Evolutionary conservation across 2,329 filamentous ascomycete species (phyloP).

Genomic region (Aspergillus sp.): DNA sequence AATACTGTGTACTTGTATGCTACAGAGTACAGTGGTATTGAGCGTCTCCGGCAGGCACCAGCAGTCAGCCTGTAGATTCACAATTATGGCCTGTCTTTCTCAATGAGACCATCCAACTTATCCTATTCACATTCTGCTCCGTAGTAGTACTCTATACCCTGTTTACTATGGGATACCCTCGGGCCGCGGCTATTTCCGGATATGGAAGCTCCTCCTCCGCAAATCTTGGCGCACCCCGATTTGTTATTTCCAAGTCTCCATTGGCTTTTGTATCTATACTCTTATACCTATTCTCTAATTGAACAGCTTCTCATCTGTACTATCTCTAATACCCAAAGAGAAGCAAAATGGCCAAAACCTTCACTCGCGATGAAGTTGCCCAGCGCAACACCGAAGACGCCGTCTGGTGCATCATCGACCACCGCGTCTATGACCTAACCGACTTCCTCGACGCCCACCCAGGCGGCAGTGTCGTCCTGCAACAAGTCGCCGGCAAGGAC

Average conservation of each 20-base stretch:
- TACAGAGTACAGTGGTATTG: no score
- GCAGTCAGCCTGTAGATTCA: no score
- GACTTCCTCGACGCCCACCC: conserved; percentile 83
- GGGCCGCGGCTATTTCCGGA: neutral
- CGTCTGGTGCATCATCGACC: conserved; percentile 78
- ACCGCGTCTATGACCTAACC: conserved; percentile 77
- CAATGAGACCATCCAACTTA: no score
- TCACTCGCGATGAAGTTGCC: conserved; percentile 57
- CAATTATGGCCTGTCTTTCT: no score
- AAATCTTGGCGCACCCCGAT: neutral
- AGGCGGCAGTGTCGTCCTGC: conserved; percentile 70
- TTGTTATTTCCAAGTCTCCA: neutral
- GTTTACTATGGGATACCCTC: neutral
- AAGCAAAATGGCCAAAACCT: conserved; percentile 16
- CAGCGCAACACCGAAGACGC: conserved; percentile 69
- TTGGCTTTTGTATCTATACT: neutral
- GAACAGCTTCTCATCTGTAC: neutral
- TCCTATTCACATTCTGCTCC: neutral
- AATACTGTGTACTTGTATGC: no score
- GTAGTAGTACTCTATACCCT: neutral
- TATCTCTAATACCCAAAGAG: neutral
- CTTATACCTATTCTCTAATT: neutral
- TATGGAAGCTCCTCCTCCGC: neutral
- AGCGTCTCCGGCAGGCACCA: no score
- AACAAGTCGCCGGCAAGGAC: conserved; percentile 73